phyloP scores from a whole-genome alignment of 345 rosid genomes.

The Garcia nutans region DNA sequence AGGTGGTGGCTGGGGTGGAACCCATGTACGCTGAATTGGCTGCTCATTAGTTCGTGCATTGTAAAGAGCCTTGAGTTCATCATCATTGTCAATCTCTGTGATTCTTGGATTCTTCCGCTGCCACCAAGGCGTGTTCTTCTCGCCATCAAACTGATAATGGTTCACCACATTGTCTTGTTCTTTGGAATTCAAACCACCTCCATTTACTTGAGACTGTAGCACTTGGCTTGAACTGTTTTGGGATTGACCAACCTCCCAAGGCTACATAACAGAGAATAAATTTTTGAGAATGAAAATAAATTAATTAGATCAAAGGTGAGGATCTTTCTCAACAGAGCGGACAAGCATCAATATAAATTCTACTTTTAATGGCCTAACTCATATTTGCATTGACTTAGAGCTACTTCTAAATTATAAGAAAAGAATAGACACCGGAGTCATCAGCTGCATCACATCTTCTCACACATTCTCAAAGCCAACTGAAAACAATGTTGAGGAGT shows the following conservation, averaged over 20 bases:
- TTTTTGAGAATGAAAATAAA: slow-evolving; percentile 4
- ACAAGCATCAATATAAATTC: neutral
- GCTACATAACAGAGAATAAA: slow-evolving; percentile 37
- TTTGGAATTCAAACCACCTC: slow-evolving; percentile 39
- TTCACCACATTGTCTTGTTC: slow-evolving; percentile 42
- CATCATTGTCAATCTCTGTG: slow-evolving; percentile 61
- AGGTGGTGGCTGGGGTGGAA: slow-evolving; percentile 95
- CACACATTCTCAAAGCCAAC: neutral
- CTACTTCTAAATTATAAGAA: neutral
- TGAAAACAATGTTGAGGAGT: neutral
- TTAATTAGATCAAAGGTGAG: slow-evolving; percentile 8
- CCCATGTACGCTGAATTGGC: slow-evolving; percentile 71
- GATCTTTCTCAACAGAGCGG: neutral
- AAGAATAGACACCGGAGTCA: neutral
- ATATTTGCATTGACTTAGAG: neutral
- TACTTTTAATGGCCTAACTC: neutral
- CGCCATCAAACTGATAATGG: slow-evolving; percentile 38
- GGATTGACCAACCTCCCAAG: slow-evolving; percentile 65
- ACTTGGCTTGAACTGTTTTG: slow-evolving; percentile 47
- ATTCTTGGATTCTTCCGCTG: slow-evolving; percentile 62
- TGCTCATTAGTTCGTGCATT: slow-evolving; percentile 44
- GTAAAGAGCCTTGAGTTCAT: slow-evolving; percentile 35
- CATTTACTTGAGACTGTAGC: slow-evolving; percentile 32
- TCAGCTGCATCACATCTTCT: neutral
- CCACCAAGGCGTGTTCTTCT: slow-evolving; percentile 62